A percentile compares a stretch with the other conserved stretches of the same genome.
phyloP scores from a whole-genome alignment of 2,329 filamentous ascomycete genomes.

The Hypoxylon sp. region DNA sequence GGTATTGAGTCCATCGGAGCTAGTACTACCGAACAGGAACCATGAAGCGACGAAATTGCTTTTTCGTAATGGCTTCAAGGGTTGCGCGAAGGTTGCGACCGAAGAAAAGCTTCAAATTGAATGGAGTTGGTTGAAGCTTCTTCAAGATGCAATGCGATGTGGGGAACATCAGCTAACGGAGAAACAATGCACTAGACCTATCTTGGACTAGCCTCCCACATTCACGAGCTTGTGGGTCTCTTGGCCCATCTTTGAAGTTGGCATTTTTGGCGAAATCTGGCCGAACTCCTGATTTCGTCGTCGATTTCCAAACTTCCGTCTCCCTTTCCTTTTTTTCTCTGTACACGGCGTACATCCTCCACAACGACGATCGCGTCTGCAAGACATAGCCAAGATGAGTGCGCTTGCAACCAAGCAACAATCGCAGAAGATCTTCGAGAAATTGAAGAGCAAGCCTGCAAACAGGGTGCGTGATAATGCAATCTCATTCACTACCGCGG shows the following conservation, averaged over 20 bases:
- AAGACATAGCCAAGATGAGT: slow-evolving; percentile 66
- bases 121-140: slow-evolving; percentile 44
- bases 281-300: slow-evolving; percentile 53
- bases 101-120: slow-evolving; percentile 7
- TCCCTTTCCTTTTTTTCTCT: slow-evolving; percentile 14
- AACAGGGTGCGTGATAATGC: slow-evolving; percentile 81
- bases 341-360: slow-evolving; percentile 3
- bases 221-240: slow-evolving; percentile 26
- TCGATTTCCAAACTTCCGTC: slow-evolving; percentile 26
- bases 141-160: slow-evolving; percentile 26
- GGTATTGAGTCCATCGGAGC: slow-evolving; percentile 55
- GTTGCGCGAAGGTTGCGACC: slow-evolving; percentile 8
- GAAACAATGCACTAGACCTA: slow-evolving; percentile 30
- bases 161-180: slow-evolving; percentile 25
- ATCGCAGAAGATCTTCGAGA: slow-evolving; percentile 98
- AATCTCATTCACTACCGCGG: slow-evolving; percentile 3
- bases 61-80: neutral
- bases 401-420: slow-evolving; percentile 88
- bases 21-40: slow-evolving; percentile 15
- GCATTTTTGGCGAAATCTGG: slow-evolving; percentile 53
- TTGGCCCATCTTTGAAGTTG: slow-evolving; percentile 43
- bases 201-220: slow-evolving; percentile 32
- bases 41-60: slow-evolving; percentile 1
- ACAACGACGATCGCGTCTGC: slow-evolving; percentile 9
- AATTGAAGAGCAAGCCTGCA: slow-evolving; percentile 91